Evolutionary conservation across 345 rosid genomes (phyloP).

Genomic region (Euphorbia lathyris): DNA sequence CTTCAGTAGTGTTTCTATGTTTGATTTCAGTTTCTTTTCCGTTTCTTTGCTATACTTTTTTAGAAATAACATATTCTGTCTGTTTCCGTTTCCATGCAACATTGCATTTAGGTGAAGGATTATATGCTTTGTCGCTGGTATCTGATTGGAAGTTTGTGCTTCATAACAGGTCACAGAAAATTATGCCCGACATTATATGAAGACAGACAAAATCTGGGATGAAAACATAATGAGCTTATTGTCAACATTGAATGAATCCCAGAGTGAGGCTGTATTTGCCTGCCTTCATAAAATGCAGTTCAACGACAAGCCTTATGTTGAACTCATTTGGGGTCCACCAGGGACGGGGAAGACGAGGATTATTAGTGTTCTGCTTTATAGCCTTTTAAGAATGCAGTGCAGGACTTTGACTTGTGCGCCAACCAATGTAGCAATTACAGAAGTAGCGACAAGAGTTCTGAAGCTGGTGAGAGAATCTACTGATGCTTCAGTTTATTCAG

Average conservation of each 20-base stretch:
- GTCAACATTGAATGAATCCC: conserved; percentile 34
- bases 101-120: too few species aligned
- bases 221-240: conserved; percentile 8
- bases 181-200: conserved; percentile 17
- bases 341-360: conserved; percentile 62
- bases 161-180: conserved; percentile 30
- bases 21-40: too few species aligned
- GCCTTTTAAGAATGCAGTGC: conserved; percentile 32
- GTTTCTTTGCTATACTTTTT: too few species aligned
- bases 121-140: background rate
- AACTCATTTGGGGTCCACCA: conserved; percentile 54
- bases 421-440: conserved; percentile 47
- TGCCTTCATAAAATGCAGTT: conserved; percentile 28
- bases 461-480: conserved; percentile 32
- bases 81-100: too few species aligned
- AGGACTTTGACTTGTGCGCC: conserved; percentile 46
- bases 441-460: conserved; percentile 42
- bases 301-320: conserved; percentile 29
- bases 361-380: conserved; percentile 26
- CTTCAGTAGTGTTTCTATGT: too few species aligned
- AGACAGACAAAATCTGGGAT: background rate
- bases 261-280: conserved; percentile 22
- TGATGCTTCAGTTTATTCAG: too few species aligned
- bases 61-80: too few species aligned
- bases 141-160: background rate